Base-by-base conservation (phyloP, 352 stramenopile species). In the Blastocystis sp. region DNA sequence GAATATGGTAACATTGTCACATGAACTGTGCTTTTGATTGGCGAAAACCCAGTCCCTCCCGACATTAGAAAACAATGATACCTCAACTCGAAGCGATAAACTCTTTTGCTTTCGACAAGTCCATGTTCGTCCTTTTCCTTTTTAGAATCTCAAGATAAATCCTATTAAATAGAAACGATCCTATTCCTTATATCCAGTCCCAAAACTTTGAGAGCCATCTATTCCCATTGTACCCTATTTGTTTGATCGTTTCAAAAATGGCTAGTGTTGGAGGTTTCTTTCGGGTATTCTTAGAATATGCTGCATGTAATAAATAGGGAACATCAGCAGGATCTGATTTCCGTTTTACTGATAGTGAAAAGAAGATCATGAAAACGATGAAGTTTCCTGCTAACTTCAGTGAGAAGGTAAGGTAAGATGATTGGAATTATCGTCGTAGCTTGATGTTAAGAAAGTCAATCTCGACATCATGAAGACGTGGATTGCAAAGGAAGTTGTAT, bases 1-100 rank as follows among this genome's bases (percentile, higher is more conserved):
- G 91, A 91, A 78, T 93, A 95, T 88, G 92, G 92, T 56, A 95
- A 90, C 92, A 94, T 95, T 29, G 92, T 90, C n/a, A 95, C 91
- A 88, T 95, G 94, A 21, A 93, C 91, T 27, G 92, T 95, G 52
- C 65, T 77, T 9, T 43, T 46, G 16, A 87, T 87, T 4, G 77
- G 77, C 1, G 77, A 51, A 87, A 87, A 87, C 21, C 77, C 77
- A 58, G 56, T 87, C 43, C 51, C 32, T 39, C 77, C 77, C n/a
- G 77, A 87, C 65, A 83, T 83, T 52, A 83, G 27, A 63, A 29
- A 52, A 27, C 27, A 57, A 51, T 61, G 54, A 61, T 46, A 9
- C 39, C 9, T 46, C 39, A 46, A 46, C 2, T 46, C 9, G 39
- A 46, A 46, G 9, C 9, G 9, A 46, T 46, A 9, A 9, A 9